These are phyloP conservation scores for Xylaria sp. DNA, from an alignment of 2,329 filamentous ascomycete genomes.

Conservation along the genomic window DNA sequence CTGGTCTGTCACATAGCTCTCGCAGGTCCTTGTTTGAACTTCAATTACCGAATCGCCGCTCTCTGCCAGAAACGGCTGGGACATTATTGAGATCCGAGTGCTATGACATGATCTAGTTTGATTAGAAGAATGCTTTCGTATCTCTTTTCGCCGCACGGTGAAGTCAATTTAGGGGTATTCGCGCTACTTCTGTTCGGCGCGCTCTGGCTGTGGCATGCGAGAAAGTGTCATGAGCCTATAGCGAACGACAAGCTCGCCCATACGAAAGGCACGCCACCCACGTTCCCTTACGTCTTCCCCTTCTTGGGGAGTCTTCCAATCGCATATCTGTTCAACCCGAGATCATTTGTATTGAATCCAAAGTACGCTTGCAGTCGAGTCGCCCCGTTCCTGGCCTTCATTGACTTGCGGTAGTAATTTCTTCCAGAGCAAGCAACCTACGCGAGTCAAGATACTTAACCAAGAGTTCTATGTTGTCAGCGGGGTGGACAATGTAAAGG, in stretches of 20 bases:
- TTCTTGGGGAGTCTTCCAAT: slow-evolving; percentile 34
- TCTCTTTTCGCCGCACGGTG: not conserved
- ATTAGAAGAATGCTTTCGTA: not conserved
- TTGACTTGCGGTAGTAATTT: slow-evolving; percentile 30
- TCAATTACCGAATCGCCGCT: no score
- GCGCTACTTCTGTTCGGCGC: slow-evolving; percentile 21
- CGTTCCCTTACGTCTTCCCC: slow-evolving; percentile 36
- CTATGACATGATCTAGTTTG: not conserved
- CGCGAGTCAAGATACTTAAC: slow-evolving; percentile 33
- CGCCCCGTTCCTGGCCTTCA: not conserved
- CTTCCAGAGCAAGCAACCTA: slow-evolving; percentile 33
- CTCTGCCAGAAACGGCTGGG: no score
- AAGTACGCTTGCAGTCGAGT: no score
- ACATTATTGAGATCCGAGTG: not conserved
- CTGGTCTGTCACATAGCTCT: no score
- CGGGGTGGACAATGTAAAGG: slow-evolving; percentile 35
- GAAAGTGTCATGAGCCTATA: slow-evolving; percentile 9
- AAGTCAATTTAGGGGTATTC: slow-evolving; percentile 23
- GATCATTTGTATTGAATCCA: slow-evolving; percentile 31
- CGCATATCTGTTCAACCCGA: slow-evolving; percentile 33
- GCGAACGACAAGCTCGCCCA: slow-evolving; percentile 16
- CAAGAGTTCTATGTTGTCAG: slow-evolving; percentile 35
- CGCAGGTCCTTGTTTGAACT: no score
- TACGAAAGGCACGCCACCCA: slow-evolving; percentile 23
- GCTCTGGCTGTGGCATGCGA: slow-evolving; percentile 28